phyloP scores from a whole-genome alignment of 306 rosid genomes.

The Sechiopsis laciniata region DNA sequence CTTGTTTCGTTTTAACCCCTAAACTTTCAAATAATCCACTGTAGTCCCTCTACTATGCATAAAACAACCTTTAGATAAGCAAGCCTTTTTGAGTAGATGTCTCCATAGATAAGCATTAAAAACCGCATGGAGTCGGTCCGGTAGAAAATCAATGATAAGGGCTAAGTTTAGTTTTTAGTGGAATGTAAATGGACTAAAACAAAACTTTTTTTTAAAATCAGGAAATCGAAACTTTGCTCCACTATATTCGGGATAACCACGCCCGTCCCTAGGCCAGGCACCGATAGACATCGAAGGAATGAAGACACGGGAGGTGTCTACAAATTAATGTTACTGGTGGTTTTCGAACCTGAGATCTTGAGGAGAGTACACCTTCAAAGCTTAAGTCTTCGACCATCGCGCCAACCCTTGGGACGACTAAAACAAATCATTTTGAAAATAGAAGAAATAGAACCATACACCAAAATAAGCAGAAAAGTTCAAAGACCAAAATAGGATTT shows the following conservation, averaged over 20 bases:
- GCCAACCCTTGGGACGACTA: too few species aligned
- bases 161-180: background rate
- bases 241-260: too few species aligned
- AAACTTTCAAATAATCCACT: background rate
- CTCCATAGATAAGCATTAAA: background rate
- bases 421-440: background rate
- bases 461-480: background rate
- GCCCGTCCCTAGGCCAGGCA: too few species aligned
- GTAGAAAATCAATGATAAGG: background rate
- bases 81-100: background rate
- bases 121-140: background rate
- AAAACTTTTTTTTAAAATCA: too few species aligned
- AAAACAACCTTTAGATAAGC: background rate
- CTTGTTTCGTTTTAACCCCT: background rate
- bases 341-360: too few species aligned
- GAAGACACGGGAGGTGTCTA: too few species aligned
- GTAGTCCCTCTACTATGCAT: background rate
- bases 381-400: too few species aligned
- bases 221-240: too few species aligned
- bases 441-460: background rate
- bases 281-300: too few species aligned
- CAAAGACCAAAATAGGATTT: background rate
- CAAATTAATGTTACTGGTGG: too few species aligned
- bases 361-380: too few species aligned
- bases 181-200: background rate